phyloP scores from a whole-genome alignment of 495 filamentous ascomycete genomes.

The Penicillium manginii region DNA sequence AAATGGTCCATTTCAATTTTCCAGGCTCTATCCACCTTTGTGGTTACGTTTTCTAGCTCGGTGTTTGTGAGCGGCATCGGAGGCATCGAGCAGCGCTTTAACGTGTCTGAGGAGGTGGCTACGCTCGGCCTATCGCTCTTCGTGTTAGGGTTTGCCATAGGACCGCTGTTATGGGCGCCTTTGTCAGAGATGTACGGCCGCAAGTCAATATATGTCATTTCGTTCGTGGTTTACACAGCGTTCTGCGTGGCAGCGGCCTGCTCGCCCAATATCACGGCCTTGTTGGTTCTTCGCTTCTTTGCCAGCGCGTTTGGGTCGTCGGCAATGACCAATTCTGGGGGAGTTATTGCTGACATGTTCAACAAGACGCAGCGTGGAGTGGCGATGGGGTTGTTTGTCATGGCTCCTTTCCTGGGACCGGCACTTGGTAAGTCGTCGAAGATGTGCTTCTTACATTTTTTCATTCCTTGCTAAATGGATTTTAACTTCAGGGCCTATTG shows the following conservation, averaged over 20 bases:
- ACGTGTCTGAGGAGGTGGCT: constrained; percentile 30
- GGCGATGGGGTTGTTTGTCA: constrained; percentile 57
- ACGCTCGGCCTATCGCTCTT: constrained; percentile 52
- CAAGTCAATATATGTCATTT: constrained; percentile 61
- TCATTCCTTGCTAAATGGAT: neutral
- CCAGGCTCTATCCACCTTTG: neutral
- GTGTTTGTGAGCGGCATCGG: neutral
- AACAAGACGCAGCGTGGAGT: constrained; percentile 55
- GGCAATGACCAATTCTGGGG: constrained; percentile 64
- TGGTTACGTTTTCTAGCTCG: neutral
- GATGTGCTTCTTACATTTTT: neutral
- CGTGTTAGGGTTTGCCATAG: constrained; percentile 52
- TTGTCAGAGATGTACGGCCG: constrained; percentile 60
- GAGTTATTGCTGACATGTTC: constrained; percentile 71
- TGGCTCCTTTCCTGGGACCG: constrained; percentile 58
- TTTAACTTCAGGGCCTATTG: neutral
- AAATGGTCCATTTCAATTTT: constrained; percentile 7
- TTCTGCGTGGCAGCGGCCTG: constrained; percentile 64
- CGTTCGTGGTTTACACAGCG: constrained; percentile 56
- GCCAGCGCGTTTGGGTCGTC: constrained; percentile 67
- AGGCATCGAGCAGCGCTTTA: neutral
- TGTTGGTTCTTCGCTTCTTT: constrained; percentile 69
- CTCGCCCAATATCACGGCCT: constrained; percentile 56
- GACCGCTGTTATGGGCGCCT: constrained; percentile 59
- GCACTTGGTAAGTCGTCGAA: constrained; percentile 14